phyloP scores from a whole-genome alignment of 129 eudicot species.

The Calendula officinalis region DNA sequence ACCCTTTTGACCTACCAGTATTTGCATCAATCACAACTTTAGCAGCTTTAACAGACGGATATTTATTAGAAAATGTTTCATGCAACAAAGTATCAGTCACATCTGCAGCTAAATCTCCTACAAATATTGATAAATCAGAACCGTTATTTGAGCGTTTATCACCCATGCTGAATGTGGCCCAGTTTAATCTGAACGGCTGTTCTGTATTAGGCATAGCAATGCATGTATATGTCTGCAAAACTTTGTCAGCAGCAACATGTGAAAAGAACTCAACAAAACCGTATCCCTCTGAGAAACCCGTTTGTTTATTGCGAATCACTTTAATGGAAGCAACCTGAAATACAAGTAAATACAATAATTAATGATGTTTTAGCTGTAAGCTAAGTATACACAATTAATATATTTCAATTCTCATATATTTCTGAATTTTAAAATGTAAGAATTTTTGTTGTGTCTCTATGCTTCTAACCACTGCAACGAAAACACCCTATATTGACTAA shows the following conservation, averaged over 20 bases:
- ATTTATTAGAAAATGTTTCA: constrained; percentile 67
- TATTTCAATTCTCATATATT: neutral
- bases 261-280: constrained; percentile 83
- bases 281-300: constrained; percentile 82
- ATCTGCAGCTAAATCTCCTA: constrained; percentile 92
- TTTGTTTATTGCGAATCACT: constrained; percentile 88
- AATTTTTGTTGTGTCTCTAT: too few species aligned
- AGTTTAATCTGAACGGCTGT: constrained; percentile 75
- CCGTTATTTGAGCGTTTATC: constrained; percentile 83
- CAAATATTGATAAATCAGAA: constrained; percentile 86
- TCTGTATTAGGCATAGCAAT: constrained; percentile 74
- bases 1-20: constrained; percentile 85
- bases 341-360: neutral
- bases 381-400: too few species aligned
- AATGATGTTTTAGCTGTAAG: too few species aligned
- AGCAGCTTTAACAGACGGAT: constrained; percentile 83
- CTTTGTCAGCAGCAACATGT: constrained; percentile 77
- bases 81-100: constrained; percentile 75
- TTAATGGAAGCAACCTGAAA: constrained; percentile 71
- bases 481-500: too few species aligned
- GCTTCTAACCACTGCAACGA: too few species aligned
- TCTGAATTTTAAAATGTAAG: too few species aligned
- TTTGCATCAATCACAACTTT: constrained; percentile 83
- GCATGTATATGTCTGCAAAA: constrained; percentile 57
- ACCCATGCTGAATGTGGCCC: constrained; percentile 95